Evolutionary conservation across 2,329 filamentous ascomycete genomes (phyloP), one percentile per base, ranked within the genome.

Genomic region (Dothidotthia symphoricarpi): DNA sequence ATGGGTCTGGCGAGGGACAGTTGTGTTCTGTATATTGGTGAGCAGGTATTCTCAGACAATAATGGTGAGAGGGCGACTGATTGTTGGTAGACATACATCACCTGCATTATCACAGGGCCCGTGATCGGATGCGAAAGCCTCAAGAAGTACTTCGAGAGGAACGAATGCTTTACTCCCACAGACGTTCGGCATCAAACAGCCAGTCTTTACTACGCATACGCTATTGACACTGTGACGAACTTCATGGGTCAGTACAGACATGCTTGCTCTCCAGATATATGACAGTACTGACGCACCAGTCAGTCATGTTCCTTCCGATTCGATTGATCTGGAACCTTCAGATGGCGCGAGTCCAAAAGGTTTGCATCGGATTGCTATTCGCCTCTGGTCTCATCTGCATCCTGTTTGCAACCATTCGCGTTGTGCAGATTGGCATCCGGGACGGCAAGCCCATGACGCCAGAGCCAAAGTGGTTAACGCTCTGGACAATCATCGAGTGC

Each of bases 241-340:
- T 31, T 69, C 14, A 56, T 66, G 41, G 64, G 63, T 67, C 48
- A 24, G 41, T 16, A 10, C n/a, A n/a, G n/a, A n/a, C 12, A 14
- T 17, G 22, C 3, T 27, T 8, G 11, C 12, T 17, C 8, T 13
- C 11, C 41, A 33, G 32, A 9, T 19, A 9, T n/a, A 2, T n/a
- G 11, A n/a, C 12, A 24, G 17, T 8, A 12, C 17, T 25, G 28
- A 22, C 31, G 16, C 9, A n/a, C n/a, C n/a, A 29, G 29, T 36
- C 34, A 68, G 64, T 69, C 37, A 69, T 69, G 65, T 48, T 59
- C 10, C 56, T 69, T 8, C 64, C 66, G 6, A 46, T 67, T 26
- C 59, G 57, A 13, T 56, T 69, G 3, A 62, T 68, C 24, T 66
- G 59, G 60, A 58, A 61, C 11, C 53, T 69, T 2, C 61, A 61